These are phyloP conservation scores for Knoxia roxburghii DNA, from an alignment of 257 asterid genomes.

Conservation along the genomic window DNA sequence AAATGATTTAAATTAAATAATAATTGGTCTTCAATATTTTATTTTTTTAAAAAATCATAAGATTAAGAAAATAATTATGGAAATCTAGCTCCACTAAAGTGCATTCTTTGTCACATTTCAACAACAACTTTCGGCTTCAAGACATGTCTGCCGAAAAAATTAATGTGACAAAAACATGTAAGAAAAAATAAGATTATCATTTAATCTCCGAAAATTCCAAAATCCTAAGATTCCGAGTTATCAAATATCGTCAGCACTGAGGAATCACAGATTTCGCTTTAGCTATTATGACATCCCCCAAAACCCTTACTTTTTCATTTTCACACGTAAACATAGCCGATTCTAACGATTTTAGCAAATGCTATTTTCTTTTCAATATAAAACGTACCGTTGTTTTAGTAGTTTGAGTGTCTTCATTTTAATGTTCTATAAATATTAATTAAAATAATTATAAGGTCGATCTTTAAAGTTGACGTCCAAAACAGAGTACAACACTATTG, in stretches of 20 bases:
- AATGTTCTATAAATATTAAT: no score
- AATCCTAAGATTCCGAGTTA: constrained; percentile 39
- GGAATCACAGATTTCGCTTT: background rate
- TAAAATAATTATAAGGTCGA: no score
- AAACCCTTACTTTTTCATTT: background rate
- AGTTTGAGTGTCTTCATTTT: no score
- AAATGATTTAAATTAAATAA: no score
- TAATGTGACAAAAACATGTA: constrained; percentile 3
- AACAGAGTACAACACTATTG: no score
- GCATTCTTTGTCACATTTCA: constrained; percentile 21
- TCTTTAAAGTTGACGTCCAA: no score
- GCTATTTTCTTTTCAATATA: no score
- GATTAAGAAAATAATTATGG: constrained; percentile 12
- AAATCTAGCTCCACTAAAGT: background rate
- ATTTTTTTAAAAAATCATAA: no score
- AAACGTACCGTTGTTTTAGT: no score
- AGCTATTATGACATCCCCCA: background rate
- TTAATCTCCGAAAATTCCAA: constrained; percentile 4
- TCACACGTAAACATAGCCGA: constrained; percentile 21
- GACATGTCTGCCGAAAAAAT: constrained; percentile 8
- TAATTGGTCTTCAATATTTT: no score
- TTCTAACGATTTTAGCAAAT: no score
- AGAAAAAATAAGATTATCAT: background rate
- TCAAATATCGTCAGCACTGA: constrained; percentile 31
- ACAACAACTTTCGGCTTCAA: constrained; percentile 16